Evolutionary conservation across 2,329 filamentous ascomycete species (phyloP), one percentile per base, ranked within the genome.

Genomic region (Aspergillus candidus): DNA sequence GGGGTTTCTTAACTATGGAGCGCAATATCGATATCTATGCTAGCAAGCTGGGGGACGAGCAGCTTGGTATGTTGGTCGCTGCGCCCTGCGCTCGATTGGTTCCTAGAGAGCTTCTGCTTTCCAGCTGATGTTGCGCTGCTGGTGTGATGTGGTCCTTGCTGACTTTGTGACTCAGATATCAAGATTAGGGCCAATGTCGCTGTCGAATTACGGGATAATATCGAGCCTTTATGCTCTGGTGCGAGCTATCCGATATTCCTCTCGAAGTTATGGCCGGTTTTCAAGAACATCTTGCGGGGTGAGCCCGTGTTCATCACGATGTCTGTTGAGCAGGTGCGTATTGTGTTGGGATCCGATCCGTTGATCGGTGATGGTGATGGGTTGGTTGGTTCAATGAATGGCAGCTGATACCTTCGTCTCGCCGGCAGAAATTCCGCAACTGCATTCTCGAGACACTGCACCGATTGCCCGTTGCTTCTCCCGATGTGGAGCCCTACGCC

Each of bases 361-460:
- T 32, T 18, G 30, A 33, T 18, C 27, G 32, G 14, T 17, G 6
- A 29, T 45, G 30, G 22, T 32, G 35, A 13, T 4, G 33, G 22
- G 2, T 27, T 27, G 22, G 4, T 44, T 14, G 22, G 18, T 18
- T 18, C 18, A 5, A 13, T 13, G 11, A 15, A 30, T 12, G 29
- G 33, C 8, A 18, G 27, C 44, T 47, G 15, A 51, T 35, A n/a
- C 11, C 31, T 37, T 39, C 18, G 31, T 27, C 39, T 43, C 55
- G 27, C 11, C 4, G 36, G 12, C 58, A 88, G 82, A 94, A 89
- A 79, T 74, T 98, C 53, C 88, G 93, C 52, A 93, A 93, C 64
- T 94, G 86, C 64, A 79, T 94, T 38, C 83, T 99, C 55, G 94
- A 98, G 68, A 95, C 96, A 55, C 76, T 99, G 27, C 89, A 97